phyloP scores from a whole-genome alignment of 192 early-diverging fungal species.

The Entomortierella beljakovae region DNA sequence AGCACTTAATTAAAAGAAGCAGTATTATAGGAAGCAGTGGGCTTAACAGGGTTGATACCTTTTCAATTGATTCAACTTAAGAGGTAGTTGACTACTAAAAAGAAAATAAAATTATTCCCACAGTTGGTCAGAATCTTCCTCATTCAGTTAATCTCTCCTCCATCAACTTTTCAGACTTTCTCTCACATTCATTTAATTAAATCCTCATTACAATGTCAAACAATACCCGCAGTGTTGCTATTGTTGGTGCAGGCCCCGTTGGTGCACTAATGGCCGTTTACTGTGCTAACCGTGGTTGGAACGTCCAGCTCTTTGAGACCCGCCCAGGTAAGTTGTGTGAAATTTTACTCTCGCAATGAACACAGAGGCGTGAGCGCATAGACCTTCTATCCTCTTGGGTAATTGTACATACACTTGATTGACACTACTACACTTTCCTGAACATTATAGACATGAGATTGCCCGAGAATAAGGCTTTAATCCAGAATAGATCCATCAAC shows the following conservation, averaged over 20 bases:
- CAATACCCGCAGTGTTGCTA: constrained; percentile 64
- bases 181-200: background rate
- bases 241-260: constrained; percentile 96
- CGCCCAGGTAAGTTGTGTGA: constrained; percentile 81
- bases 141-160: background rate
- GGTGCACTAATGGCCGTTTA: constrained; percentile 90
- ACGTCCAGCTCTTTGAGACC: constrained; percentile 87
- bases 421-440: background rate
- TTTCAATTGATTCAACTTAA: no score
- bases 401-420: background rate
- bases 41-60: no score
- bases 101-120: constrained; percentile 13
- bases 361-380: no score
- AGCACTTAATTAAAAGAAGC: no score
- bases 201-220: constrained; percentile 9
- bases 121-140: constrained; percentile 3
- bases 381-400: background rate
- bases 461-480: constrained; percentile 63
- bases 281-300: constrained; percentile 92
- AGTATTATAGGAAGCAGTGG: no score
- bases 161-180: background rate
- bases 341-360: no score
- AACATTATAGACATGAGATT: constrained; percentile 66
- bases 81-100: constrained; percentile 13
- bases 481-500: constrained; percentile 89